Conservation (phyloP, 768 basidiomycete species). For the Psilocybe azurescens region DNA sequence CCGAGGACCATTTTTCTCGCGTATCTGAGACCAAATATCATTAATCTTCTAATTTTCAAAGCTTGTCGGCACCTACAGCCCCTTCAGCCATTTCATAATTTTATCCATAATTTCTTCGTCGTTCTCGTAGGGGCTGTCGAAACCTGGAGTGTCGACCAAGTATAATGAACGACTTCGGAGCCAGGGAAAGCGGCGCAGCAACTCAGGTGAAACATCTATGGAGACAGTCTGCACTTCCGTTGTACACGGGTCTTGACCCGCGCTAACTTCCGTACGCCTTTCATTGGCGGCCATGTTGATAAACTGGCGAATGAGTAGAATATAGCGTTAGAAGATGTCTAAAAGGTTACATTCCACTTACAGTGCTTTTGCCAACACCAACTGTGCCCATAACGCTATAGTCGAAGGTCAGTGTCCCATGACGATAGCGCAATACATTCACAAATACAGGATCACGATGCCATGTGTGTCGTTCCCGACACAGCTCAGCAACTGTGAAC, state of each 20-base stretch:
- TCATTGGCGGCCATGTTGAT: neutral
- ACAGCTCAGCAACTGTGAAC: no score
- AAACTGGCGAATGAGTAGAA: neutral
- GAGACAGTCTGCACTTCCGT: neutral
- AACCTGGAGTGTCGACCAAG: constrained; percentile 14
- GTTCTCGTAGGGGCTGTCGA: constrained; percentile 8
- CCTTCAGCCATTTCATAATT: neutral
- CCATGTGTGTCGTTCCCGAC: no score
- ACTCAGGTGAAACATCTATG: neutral
- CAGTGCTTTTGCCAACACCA: neutral
- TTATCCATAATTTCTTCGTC: constrained; percentile 2
- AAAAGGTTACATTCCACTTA: neutral
- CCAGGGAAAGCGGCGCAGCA: neutral
- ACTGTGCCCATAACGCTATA: neutral
- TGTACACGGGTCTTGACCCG: neutral
- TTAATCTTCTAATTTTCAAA: no score
- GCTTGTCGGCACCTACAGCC: neutral
- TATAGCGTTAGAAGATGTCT: neutral
- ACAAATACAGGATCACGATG: no score
- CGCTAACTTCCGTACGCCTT: neutral
- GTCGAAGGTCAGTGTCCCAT: no score
- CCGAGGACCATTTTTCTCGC: neutral
- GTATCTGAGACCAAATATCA: neutral
- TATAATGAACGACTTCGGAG: neutral
- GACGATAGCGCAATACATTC: no score